Conservation (phyloP, 805 yeast species). For the Nakazawaea peltata region DNA sequence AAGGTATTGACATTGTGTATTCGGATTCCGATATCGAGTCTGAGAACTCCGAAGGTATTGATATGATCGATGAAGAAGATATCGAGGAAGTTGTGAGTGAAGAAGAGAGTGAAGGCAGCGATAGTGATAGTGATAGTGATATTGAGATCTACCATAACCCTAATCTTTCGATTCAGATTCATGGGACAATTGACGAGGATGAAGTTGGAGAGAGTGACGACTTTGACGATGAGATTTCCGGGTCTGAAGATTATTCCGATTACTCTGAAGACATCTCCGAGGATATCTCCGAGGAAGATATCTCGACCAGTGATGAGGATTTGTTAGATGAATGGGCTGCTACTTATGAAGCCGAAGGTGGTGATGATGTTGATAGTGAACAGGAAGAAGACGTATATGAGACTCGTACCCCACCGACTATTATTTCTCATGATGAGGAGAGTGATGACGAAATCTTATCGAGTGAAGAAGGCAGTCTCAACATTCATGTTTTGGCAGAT, state of each 20-base stretch:
- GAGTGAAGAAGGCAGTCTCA: constrained; percentile 11
- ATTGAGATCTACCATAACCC: constrained; percentile 12
- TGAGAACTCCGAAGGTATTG: constrained; percentile 15
- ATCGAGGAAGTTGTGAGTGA: constrained; percentile 12
- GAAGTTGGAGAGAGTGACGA: constrained; percentile 13
- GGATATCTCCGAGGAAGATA: constrained; percentile 15
- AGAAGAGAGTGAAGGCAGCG: constrained; percentile 10
- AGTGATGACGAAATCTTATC: constrained; percentile 12
- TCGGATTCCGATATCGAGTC: constrained; percentile 25
- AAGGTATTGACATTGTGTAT: constrained; percentile 21
- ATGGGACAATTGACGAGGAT: constrained; percentile 18
- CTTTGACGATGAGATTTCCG: constrained; percentile 18
- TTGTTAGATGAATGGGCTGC: constrained; percentile 14
- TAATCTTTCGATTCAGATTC: constrained; percentile 6
- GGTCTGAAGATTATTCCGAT: constrained; percentile 12
- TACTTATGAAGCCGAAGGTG: constrained; percentile 19
- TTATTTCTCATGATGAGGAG: constrained; percentile 16
- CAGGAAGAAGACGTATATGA: constrained; percentile 17
- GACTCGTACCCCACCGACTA: constrained; percentile 21
- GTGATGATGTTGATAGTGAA: constrained; percentile 19
- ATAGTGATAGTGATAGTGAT: constrained; percentile 14
- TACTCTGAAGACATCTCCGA: constrained; percentile 13
- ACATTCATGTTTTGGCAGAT: constrained; percentile 6
- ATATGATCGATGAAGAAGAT: constrained; percentile 14
- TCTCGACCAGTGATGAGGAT: constrained; percentile 15